A percentile compares a stretch with the other conserved stretches of the same genome.
phyloP scores from a whole-genome alignment of 1,139 yeast genomes.

The Taphrina populina region DNA sequence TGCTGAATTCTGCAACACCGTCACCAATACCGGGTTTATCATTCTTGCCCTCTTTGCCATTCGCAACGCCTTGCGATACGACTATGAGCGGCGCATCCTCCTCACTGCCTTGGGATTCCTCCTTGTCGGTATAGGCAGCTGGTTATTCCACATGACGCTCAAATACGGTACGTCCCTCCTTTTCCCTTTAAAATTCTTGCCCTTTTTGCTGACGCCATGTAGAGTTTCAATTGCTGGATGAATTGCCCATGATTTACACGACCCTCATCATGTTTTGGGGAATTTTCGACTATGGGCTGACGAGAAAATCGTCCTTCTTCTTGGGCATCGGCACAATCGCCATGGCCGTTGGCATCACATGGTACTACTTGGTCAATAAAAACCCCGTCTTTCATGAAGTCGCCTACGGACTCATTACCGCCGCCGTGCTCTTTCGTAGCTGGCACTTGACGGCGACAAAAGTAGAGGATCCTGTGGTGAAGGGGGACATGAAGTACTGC shows the following conservation, averaged over 20 bases:
- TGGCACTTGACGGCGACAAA: conserved; percentile 53
- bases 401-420: conserved; percentile 67
- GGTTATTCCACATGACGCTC: conserved; percentile 95
- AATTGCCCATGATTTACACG: conserved; percentile 96
- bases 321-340: conserved; percentile 44
- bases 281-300: conserved; percentile 65
- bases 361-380: conserved; percentile 63
- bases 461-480: conserved; percentile 54
- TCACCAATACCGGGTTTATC: conserved; percentile 67
- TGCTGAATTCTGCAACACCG: conserved; percentile 84
- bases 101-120: conserved; percentile 75
- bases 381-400: conserved; percentile 88
- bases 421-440: conserved; percentile 60
- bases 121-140: conserved; percentile 86
- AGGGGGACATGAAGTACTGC: conserved; percentile 53
- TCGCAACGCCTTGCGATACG: conserved; percentile 58
- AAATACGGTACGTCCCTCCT: conserved; percentile 41
- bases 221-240: conserved; percentile 87
- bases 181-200: neutral
- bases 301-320: conserved; percentile 46
- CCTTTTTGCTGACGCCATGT: conserved; percentile 41
- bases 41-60: conserved; percentile 67
- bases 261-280: conserved; percentile 95
- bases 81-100: conserved; percentile 67
- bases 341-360: conserved; percentile 64